Evolutionary conservation across 305 asterid species (phyloP).

Genomic region (Rubia tinctorum): DNA sequence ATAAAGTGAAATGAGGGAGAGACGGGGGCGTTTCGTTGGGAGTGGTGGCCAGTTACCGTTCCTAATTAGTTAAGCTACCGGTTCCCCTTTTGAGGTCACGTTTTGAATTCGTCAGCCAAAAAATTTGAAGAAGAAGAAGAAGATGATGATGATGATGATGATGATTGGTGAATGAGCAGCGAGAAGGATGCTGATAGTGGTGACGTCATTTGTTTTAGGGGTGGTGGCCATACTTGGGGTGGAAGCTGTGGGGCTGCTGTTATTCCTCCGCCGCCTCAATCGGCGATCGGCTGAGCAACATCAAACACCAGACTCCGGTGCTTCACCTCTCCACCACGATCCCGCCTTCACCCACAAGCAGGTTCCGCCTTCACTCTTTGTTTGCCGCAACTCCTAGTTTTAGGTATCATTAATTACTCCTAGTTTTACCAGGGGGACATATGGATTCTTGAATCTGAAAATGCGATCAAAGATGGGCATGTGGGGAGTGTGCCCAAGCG

Average conservation of each 20-base stretch:
- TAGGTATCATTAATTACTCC: no score
- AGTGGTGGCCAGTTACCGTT: slow-evolving; percentile 1
- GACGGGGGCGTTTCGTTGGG: neutral
- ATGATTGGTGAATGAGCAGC: neutral
- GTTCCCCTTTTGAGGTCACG: neutral
- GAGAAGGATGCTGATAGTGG: slow-evolving; percentile 34
- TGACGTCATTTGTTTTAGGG: slow-evolving; percentile 54
- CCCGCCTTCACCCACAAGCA: slow-evolving; percentile 53
- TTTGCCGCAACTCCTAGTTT: no score
- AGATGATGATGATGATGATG: no score
- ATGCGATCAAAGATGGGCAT: slow-evolving; percentile 37
- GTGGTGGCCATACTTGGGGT: slow-evolving; percentile 50
- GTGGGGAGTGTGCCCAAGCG: slow-evolving; percentile 45
- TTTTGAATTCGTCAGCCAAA: neutral
- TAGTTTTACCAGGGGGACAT: no score
- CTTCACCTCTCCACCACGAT: slow-evolving; percentile 36
- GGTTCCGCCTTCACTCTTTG: no score
- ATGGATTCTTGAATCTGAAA: slow-evolving; percentile 79
- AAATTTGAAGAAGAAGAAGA: neutral
- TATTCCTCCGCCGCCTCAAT: slow-evolving; percentile 51
- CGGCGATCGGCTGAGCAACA: slow-evolving; percentile 31
- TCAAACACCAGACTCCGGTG: slow-evolving; percentile 8
- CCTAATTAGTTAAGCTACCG: neutral
- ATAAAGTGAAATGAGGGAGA: neutral
- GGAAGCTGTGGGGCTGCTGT: slow-evolving; percentile 50